phyloP scores from a whole-genome alignment of 1,139 yeast genomes.

The Magnusiomyces suaveolens region DNA sequence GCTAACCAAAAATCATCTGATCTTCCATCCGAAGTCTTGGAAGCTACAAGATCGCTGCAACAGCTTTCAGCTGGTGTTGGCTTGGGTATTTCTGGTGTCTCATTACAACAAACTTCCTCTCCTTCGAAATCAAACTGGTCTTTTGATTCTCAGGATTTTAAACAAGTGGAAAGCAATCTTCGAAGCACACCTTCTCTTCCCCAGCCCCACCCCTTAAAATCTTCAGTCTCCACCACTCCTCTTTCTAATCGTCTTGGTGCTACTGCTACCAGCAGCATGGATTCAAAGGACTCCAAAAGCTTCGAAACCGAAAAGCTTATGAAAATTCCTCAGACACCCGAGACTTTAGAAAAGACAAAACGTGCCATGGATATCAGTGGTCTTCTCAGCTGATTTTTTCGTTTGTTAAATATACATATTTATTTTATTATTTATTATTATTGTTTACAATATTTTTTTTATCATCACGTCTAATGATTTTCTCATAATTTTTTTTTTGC shows the following conservation, averaged over 20 bases:
- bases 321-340: neutral
- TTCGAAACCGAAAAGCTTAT: neutral
- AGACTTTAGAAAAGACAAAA: neutral
- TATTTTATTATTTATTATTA: neutral
- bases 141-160: neutral
- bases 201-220: neutral
- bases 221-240: neutral
- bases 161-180: neutral
- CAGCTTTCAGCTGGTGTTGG: constrained; percentile 32
- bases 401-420: neutral
- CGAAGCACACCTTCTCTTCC: neutral
- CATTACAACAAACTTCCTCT: neutral
- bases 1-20: neutral
- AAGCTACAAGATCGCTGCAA: constrained; percentile 36
- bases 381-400: neutral
- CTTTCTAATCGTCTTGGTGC: neutral
- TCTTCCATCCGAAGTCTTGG: constrained; percentile 31
- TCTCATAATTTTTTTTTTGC: neutral
- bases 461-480: too few species aligned
- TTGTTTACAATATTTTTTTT: neutral
- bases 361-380: neutral
- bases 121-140: neutral
- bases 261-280: neutral
- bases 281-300: neutral
- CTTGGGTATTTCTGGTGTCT: neutral